A percentile compares a stretch with the other conserved stretches of the same genome.
These are phyloP conservation scores for Botryococcus braunii DNA, from an alignment of 163 green algal species.

Conservation along the genomic window DNA sequence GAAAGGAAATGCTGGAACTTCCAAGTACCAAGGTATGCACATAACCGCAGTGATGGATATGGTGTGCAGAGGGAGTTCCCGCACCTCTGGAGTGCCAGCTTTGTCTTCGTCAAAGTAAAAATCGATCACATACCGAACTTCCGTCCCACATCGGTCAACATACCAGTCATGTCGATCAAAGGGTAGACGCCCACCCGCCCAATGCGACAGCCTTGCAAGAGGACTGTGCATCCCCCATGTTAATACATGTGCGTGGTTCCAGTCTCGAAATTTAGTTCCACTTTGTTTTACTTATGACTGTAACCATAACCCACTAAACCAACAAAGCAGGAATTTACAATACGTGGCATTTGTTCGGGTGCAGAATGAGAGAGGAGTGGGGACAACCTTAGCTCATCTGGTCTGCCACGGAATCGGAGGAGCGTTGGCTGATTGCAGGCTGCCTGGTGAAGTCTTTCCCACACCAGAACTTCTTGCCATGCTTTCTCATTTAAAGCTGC, in stretches of 20 bases:
- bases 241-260: not conserved
- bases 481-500: slow-evolving; percentile 48
- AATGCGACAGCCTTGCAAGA: slow-evolving; percentile 54
- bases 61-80: too few species aligned
- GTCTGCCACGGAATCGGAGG: slow-evolving; percentile 76
- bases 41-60: too few species aligned
- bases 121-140: slow-evolving; percentile 96
- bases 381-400: slow-evolving; percentile 72
- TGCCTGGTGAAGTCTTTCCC: slow-evolving; percentile 49
- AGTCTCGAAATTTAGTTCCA: not conserved
- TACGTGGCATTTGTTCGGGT: not conserved
- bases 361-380: not conserved
- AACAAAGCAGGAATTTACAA: not conserved
- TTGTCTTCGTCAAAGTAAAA: slow-evolving; percentile 96
- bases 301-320: not conserved
- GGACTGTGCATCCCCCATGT: slow-evolving; percentile 39
- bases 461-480: slow-evolving; percentile 46
- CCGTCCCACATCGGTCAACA: slow-evolving; percentile 76
- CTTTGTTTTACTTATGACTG: not conserved
- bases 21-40: too few species aligned
- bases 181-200: slow-evolving; percentile 59
- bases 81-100: slow-evolving; percentile 68
- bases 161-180: slow-evolving; percentile 97
- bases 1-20: too few species aligned
- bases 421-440: slow-evolving; percentile 66